A percentile compares a stretch with the other conserved stretches of the same genome.
Conservation (phyloP, 768 basidiomycete genomes). For the Plicaturopsis crispa region DNA sequence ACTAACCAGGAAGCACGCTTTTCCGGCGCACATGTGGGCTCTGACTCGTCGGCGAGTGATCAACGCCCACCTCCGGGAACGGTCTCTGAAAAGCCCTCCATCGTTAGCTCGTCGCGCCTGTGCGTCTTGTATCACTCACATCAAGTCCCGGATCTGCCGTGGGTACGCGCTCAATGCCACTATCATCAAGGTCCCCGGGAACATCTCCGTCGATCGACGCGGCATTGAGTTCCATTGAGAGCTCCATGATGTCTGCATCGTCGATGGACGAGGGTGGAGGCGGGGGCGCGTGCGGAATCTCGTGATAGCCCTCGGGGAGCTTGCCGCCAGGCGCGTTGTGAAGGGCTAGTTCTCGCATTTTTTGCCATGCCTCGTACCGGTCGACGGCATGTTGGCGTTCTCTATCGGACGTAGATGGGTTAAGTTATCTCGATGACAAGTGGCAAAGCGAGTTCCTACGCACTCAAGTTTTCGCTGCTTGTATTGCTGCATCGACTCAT, state of each 20-base stretch:
- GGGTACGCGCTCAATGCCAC: slow-evolving; percentile 81
- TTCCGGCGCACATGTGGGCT: slow-evolving; percentile 88
- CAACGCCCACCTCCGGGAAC: slow-evolving; percentile 58
- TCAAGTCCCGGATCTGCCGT: slow-evolving; percentile 88
- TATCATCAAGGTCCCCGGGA: slow-evolving; percentile 66
- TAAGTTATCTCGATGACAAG: slow-evolving; percentile 1
- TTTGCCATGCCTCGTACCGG: slow-evolving; percentile 88
- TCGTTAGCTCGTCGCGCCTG: too few species aligned
- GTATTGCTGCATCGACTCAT: slow-evolving; percentile 89
- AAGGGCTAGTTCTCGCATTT: slow-evolving; percentile 69
- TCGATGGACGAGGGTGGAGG: slow-evolving; percentile 72
- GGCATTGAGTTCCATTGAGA: slow-evolving; percentile 85
- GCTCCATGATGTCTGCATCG: slow-evolving; percentile 80
- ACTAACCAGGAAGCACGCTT: slow-evolving; percentile 85
- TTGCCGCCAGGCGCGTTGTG: slow-evolving; percentile 61
- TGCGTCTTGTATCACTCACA: slow-evolving; percentile 59
- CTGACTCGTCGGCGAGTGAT: slow-evolving; percentile 47
- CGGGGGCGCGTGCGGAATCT: slow-evolving; percentile 65
- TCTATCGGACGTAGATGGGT: slow-evolving; percentile 31
- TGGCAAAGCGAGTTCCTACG: slow-evolving; percentile 25
- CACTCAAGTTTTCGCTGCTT: slow-evolving; percentile 83
- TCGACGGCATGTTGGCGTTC: slow-evolving; percentile 81
- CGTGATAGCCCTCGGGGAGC: slow-evolving; percentile 63
- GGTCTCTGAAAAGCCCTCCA: slow-evolving; percentile 46
- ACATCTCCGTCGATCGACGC: slow-evolving; percentile 65